Evolutionary conservation across 1,284 basidiomycete genomes (phyloP).

Genomic region (Schizopora paradoxa): DNA sequence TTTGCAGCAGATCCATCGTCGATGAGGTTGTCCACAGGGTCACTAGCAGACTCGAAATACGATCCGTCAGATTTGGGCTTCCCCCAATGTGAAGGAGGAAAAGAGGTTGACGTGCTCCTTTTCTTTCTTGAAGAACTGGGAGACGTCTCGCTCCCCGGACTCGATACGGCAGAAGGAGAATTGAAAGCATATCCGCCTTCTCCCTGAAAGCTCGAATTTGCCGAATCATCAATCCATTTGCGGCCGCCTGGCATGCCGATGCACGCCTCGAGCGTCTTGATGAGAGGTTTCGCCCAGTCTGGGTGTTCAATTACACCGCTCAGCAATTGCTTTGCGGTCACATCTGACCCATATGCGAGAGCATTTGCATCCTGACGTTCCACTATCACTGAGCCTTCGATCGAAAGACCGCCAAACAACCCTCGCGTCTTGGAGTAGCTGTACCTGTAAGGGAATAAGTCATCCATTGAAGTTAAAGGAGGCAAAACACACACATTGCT

Average conservation of each 20-base stretch:
- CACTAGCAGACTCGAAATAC: constrained; percentile 29
- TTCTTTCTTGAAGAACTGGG: constrained; percentile 39
- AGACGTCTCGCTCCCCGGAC: constrained; percentile 34
- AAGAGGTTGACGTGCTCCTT: constrained; percentile 37
- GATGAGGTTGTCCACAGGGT: constrained; percentile 15
- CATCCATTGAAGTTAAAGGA: constrained; percentile 4
- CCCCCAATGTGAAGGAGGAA: constrained; percentile 66
- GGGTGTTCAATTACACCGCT: constrained; percentile 72
- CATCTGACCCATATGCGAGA: constrained; percentile 71
- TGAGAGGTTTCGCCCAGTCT: constrained; percentile 69
- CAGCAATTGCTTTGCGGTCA: constrained; percentile 75
- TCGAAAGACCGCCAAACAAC: constrained; percentile 79
- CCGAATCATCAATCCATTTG: constrained; percentile 59
- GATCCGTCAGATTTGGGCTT: constrained; percentile 43
- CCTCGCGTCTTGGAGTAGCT: constrained; percentile 95
- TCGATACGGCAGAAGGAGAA: constrained; percentile 41
- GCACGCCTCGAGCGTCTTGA: constrained; percentile 67
- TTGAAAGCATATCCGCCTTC: constrained; percentile 53
- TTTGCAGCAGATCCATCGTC: constrained; percentile 23
- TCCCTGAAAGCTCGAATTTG: constrained; percentile 25
- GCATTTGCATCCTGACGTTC: constrained; percentile 91
- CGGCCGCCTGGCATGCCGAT: constrained; percentile 66
- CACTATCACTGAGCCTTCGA: constrained; percentile 93
- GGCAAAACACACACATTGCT: constrained; percentile 70
- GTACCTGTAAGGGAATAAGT: constrained; percentile 47